Evolutionary conservation across 2,329 filamentous ascomycete species (phyloP), one percentile per base, ranked within the genome.

Genomic region (Stachybotrys chartarum): DNA sequence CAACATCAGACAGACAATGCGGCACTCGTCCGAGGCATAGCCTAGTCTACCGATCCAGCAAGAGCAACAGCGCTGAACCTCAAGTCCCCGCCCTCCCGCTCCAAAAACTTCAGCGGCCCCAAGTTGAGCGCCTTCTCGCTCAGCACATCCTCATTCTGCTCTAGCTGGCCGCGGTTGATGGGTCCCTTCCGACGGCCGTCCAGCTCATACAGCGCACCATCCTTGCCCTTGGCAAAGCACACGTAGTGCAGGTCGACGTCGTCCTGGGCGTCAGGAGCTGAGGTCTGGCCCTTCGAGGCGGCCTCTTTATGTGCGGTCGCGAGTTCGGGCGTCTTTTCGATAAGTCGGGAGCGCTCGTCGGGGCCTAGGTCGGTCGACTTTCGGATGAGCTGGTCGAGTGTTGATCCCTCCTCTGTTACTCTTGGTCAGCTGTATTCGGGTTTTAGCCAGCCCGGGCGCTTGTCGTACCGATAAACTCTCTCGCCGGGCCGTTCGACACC

Each of bases 201-300:
- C 11, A 85, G 75, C 74, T 85, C 82, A 80, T 81, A 84, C 44
- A 84, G 64, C 12, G 69, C 81, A 55, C 86, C 86, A 68, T 88
- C 84, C 53, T 73, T 73, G 35, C 78, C 78, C 76, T 92, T 94
- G 53, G 94, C 88, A 72, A 97, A 99, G 67, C 90, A 94, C 50
- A 97, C 93, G 69, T 96, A 97, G 75, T 99, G 94, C 63, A 97
- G 78, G 67, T 97, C 93, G n/a, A 96, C 80, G 62, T 87, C 82
- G 64, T 90, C 88, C n/a, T 85, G 81, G 8, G 91, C 90, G 54
- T 81, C 75, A 0, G 94, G 93, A 1, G 92, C 90, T 12, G 78
- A 67, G 1, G 91, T 96, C 68, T 93, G 90, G 17, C 93, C 93
- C 57, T 80, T 76, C 7, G 79, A 79, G 6, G 93, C 94, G 14